Evolutionary conservation across 805 yeast species (phyloP).

Genomic region (Suhomyces faveliae): DNA sequence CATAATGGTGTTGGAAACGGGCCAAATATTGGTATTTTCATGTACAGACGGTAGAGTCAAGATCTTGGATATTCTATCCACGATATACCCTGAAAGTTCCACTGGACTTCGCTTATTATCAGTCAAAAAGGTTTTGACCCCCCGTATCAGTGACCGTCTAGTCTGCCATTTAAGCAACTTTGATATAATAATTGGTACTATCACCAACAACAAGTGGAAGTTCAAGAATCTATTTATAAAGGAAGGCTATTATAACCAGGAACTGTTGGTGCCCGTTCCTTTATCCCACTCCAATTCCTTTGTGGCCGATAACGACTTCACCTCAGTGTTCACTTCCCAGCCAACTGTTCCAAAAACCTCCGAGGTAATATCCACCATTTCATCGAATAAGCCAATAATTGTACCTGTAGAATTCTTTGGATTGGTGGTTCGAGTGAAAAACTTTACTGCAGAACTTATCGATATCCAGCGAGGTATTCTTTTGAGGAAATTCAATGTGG

Average conservation of each 20-base stretch:
- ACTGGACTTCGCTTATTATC: slow-evolving; percentile 34
- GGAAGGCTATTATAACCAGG: slow-evolving; percentile 45
- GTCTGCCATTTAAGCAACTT: slow-evolving; percentile 53
- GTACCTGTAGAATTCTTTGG: slow-evolving; percentile 70
- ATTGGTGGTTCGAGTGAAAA: slow-evolving; percentile 62
- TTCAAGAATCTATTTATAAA: slow-evolving; percentile 50
- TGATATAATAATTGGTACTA: slow-evolving; percentile 59
- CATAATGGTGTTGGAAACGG: slow-evolving; percentile 51
- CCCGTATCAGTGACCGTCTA: slow-evolving; percentile 72
- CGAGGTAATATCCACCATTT: background rate
- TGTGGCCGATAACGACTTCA: slow-evolving; percentile 15
- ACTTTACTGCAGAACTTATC: slow-evolving; percentile 58
- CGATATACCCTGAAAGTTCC: slow-evolving; percentile 17
- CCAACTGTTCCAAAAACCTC: background rate
- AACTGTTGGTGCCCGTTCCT: slow-evolving; percentile 12
- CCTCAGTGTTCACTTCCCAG: slow-evolving; percentile 5
- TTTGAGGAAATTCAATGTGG: slow-evolving; percentile 59
- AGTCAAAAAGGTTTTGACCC: slow-evolving; percentile 60
- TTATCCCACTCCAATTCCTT: slow-evolving; percentile 9
- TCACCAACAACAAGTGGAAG: slow-evolving; percentile 65
- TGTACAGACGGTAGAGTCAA: slow-evolving; percentile 48
- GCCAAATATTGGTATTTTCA: slow-evolving; percentile 47
- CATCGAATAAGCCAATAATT: slow-evolving; percentile 37
- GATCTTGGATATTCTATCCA: slow-evolving; percentile 24
- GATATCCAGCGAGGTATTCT: slow-evolving; percentile 79